Conservation (phyloP, 129 eudicot species). For the Tagetes erecta region DNA sequence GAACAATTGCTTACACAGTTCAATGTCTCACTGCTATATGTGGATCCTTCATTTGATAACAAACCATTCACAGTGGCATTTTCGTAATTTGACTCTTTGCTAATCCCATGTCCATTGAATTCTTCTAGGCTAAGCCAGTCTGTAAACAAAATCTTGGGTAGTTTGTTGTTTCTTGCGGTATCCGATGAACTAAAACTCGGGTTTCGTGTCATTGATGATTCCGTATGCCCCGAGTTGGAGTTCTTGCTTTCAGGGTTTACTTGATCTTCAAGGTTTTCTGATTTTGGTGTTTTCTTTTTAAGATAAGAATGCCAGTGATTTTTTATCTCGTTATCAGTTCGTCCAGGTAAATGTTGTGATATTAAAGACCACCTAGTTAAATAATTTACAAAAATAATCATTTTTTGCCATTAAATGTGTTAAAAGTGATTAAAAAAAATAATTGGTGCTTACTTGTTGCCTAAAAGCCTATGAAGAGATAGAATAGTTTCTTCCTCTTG, state of each 20-base stretch:
- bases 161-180: slow-evolving; percentile 19
- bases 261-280: slow-evolving; percentile 26
- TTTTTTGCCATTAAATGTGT: background rate
- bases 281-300: slow-evolving; percentile 45
- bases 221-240: slow-evolving; percentile 2
- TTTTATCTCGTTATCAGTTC: slow-evolving; percentile 84
- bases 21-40: slow-evolving; percentile 24
- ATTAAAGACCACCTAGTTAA: slow-evolving; percentile 76
- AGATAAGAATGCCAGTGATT: slow-evolving; percentile 81
- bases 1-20: slow-evolving; percentile 24
- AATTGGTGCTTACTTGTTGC: slow-evolving; percentile 73
- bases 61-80: slow-evolving; percentile 30
- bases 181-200: slow-evolving; percentile 37
- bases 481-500: slow-evolving; percentile 70
- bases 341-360: slow-evolving; percentile 78
- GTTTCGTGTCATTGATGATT: slow-evolving; percentile 38
- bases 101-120: slow-evolving; percentile 34
- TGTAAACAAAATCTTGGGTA: slow-evolving; percentile 70
- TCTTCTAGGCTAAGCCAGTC: slow-evolving; percentile 74
- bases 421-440: background rate
- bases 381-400: background rate
- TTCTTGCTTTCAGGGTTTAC: slow-evolving; percentile 26
- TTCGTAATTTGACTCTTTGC: slow-evolving; percentile 25
- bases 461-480: slow-evolving; percentile 63
- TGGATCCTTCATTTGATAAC: slow-evolving; percentile 28